Conservation (phyloP, 176 grass and related monocot species). For the Musa acuminata region DNA sequence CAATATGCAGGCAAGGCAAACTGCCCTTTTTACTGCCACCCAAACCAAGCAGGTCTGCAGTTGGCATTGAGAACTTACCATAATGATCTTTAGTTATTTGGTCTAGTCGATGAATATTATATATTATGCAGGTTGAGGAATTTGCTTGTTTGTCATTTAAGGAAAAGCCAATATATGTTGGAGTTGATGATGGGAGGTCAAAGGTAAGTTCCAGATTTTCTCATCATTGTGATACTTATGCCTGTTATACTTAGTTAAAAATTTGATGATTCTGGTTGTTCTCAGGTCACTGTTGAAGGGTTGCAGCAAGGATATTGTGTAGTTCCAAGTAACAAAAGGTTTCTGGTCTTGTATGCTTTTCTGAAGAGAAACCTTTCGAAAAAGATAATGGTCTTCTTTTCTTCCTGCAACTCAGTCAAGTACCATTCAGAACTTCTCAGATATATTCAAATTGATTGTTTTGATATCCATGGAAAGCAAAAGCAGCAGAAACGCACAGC, state of each 20-base stretch:
- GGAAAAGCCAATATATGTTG: conserved; percentile 77
- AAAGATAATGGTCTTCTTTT: conserved; percentile 99
- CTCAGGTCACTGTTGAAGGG: conserved; percentile 83
- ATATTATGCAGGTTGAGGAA: conserved; percentile 58
- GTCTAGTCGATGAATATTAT: conserved; percentile 2
- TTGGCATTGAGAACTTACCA: conserved; percentile 17
- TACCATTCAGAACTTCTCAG: conserved; percentile 76
- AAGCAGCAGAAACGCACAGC: conserved; percentile 92
- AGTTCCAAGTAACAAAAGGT: conserved; percentile 67
- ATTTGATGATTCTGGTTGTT: background rate
- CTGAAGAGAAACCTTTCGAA: conserved; percentile 76
- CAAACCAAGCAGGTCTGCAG: conserved; percentile 62
- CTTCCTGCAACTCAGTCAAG: conserved; percentile 95
- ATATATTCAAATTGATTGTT: conserved; percentile 68
- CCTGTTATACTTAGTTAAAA: background rate
- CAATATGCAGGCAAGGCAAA: conserved; percentile 72
- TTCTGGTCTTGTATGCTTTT: conserved; percentile 89
- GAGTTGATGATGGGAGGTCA: conserved; percentile 69
- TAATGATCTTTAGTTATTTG: background rate
- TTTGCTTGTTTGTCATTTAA: conserved; percentile 91
- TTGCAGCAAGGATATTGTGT: conserved; percentile 89
- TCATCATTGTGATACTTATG: background rate
- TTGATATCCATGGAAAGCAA: conserved; percentile 95
- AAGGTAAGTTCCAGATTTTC: conserved; percentile 44
- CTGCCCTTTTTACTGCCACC: conserved; percentile 94